Conservation (phyloP, 1,284 basidiomycete species). For the Cutaneotrichosporon sp. region DNA sequence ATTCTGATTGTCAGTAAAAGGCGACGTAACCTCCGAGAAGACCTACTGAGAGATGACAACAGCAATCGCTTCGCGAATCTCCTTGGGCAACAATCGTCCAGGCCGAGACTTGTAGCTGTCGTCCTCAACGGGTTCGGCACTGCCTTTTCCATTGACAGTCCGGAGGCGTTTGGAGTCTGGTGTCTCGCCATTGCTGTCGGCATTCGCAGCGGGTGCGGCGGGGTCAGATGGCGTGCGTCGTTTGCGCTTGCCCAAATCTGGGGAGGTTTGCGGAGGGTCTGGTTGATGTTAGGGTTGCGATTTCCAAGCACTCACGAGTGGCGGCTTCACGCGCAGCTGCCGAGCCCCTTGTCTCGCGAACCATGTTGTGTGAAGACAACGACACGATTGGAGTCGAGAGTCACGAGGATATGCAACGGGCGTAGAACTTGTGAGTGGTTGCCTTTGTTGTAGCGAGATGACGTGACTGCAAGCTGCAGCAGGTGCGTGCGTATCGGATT, state of each 20-base stretch:
- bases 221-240: constrained; percentile 10
- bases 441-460: too few species aligned
- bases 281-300: neutral
- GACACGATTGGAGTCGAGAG: too few species aligned
- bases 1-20: constrained; percentile 25
- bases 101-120: constrained; percentile 2
- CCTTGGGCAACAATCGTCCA: constrained; percentile 18
- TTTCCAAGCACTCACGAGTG: constrained; percentile 1
- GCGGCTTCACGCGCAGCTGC: constrained; percentile 9
- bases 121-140: constrained; percentile 4
- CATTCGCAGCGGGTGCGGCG: neutral
- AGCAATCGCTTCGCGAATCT: constrained; percentile 34
- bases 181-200: constrained; percentile 1
- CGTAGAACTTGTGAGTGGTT: too few species aligned
- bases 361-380: neutral
- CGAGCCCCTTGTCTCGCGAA: constrained; percentile 14
- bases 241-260: constrained; percentile 22
- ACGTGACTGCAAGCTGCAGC: too few species aligned
- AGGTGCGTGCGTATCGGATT: too few species aligned
- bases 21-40: too few species aligned
- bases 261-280: neutral
- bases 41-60: constrained; percentile 36
- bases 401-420: too few species aligned
- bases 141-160: constrained; percentile 6
- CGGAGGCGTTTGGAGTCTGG: constrained; percentile 15